Percentiles rank a stretch among this genome's conserved stretches.
Evolutionary conservation across 1,139 yeast species (phyloP).

Genomic region (Diutina sp.): DNA sequence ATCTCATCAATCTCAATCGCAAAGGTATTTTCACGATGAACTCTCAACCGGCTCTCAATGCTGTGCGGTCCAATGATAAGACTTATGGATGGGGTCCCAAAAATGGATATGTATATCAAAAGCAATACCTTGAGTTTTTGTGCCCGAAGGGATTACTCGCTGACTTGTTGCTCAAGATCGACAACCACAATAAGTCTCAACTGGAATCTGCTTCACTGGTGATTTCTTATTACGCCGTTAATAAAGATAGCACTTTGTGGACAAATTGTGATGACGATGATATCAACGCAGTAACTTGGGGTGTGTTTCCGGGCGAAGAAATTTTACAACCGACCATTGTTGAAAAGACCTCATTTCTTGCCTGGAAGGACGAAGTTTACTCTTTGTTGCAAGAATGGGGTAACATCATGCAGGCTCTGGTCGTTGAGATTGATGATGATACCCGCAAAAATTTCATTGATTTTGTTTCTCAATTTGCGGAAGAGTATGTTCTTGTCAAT

Average conservation of each 20-base stretch:
- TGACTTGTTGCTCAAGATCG: conserved; percentile 20
- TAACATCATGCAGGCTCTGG: conserved; percentile 32
- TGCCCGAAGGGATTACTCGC: conserved; percentile 46
- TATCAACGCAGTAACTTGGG: conserved; percentile 97
- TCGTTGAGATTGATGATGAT: conserved; percentile 11
- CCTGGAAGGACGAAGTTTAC: conserved; percentile 96
- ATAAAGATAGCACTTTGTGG: conserved; percentile 42
- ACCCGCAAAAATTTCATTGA: conserved; percentile 11
- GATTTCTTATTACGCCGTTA: conserved; percentile 73
- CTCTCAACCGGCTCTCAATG: conserved; percentile 91
- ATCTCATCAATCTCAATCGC: conserved; percentile 49
- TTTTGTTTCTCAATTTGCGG: conserved; percentile 38
- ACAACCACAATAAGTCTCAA: conserved; percentile 22
- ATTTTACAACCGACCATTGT: conserved; percentile 87
- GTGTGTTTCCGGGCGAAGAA: conserved; percentile 87
- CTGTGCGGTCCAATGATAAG: conserved; percentile 57
- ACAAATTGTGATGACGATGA: conserved; percentile 64
- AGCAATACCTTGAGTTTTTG: conserved; percentile 79
- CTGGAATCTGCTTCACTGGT: conserved; percentile 15
- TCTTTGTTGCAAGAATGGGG: conserved; percentile 77
- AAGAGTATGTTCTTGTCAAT: conserved; percentile 65
- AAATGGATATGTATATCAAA: conserved; percentile 86
- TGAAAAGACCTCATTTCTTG: conserved; percentile 77
- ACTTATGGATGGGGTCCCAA: conserved; percentile 93
- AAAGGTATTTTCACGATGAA: conserved; percentile 72